Percentiles rank a stretch among this genome's conserved stretches.
Conservation (phyloP, 2,329 filamentous ascomycete species). For the Nothomitra cinnamomea region DNA sequence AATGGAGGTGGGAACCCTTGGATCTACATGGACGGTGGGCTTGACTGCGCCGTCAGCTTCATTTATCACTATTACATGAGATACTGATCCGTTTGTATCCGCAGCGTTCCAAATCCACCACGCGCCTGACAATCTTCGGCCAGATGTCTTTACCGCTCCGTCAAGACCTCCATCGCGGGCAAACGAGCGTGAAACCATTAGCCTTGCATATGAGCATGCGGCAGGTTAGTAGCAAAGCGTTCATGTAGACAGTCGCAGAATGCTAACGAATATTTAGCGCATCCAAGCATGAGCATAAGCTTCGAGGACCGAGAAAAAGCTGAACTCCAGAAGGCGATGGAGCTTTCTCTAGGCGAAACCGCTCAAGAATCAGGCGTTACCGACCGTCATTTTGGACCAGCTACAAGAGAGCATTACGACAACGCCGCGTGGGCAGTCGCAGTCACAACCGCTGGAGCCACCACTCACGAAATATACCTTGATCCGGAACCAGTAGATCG, state of each 20-base stretch:
- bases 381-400: conserved; percentile 34
- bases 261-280: conserved; percentile 8
- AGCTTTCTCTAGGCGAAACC: conserved; percentile 26
- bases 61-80: neutral
- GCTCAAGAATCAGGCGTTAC: conserved; percentile 38
- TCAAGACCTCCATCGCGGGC: conserved; percentile 30
- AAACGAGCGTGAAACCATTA: conserved; percentile 18
- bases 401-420: conserved; percentile 37
- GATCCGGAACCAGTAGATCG: conserved; percentile 35
- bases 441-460: conserved; percentile 24
- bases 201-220: conserved; percentile 16
- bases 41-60: neutral
- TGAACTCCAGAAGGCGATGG: conserved; percentile 28
- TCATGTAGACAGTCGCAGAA: conserved; percentile 9
- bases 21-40: conserved; percentile 1
- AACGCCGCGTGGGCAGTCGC: conserved; percentile 38
- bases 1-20: conserved; percentile 1
- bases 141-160: conserved; percentile 21
- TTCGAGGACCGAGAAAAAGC: conserved; percentile 27
- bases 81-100: no score
- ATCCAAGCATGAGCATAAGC: conserved; percentile 19
- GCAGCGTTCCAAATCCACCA: conserved; percentile 2
- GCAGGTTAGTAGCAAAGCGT: conserved; percentile 15
- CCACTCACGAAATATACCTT: conserved; percentile 34
- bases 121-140: conserved; percentile 12